Percentiles rank a stretch among this genome's conserved stretches.
Conservation (phyloP, 2,329 filamentous ascomycete species). For the Phialophora macrospora region DNA sequence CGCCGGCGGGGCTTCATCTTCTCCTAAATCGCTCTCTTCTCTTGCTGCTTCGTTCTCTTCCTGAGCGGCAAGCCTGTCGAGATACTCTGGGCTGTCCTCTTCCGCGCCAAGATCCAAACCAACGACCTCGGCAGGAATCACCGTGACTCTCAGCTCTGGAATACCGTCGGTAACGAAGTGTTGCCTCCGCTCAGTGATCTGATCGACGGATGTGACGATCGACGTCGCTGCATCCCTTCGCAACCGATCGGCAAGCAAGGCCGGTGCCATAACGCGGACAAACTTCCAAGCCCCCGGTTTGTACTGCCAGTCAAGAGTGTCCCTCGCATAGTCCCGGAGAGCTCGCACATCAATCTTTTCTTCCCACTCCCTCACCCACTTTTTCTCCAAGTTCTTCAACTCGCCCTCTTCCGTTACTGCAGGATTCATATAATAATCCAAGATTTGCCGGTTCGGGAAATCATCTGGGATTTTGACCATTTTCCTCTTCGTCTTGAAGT, state of each 20-base stretch:
- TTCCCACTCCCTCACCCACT: conserved; percentile 59
- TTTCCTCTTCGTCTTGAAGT: conserved; percentile 77
- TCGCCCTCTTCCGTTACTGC: conserved; percentile 70
- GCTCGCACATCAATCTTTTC: conserved; percentile 65
- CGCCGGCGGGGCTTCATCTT: conserved; percentile 36
- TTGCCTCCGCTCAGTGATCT: conserved; percentile 66
- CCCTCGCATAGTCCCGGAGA: conserved; percentile 73
- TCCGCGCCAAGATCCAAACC: conserved; percentile 76
- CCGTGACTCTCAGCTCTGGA: conserved; percentile 78
- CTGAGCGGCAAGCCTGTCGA: conserved; percentile 42
- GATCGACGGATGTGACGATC: conserved; percentile 30
- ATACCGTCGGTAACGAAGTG: conserved; percentile 77
- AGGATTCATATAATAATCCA: conserved; percentile 87
- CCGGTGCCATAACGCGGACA: conserved; percentile 76
- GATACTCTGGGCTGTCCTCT: conserved; percentile 62
- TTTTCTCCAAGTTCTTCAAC: conserved; percentile 58
- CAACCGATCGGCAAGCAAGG: conserved; percentile 70
- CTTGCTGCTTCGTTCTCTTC: conserved; percentile 44
- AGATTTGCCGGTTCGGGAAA: conserved; percentile 78
- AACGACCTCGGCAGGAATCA: conserved; percentile 75
- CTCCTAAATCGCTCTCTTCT: conserved; percentile 32
- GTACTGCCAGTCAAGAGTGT: conserved; percentile 86
- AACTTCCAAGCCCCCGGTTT: conserved; percentile 81
- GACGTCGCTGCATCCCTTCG: conserved; percentile 42
- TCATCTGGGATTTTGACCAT: conserved; percentile 74